Evolutionary conservation across 805 yeast genomes (phyloP).

Genomic region (Candida caryicola): DNA sequence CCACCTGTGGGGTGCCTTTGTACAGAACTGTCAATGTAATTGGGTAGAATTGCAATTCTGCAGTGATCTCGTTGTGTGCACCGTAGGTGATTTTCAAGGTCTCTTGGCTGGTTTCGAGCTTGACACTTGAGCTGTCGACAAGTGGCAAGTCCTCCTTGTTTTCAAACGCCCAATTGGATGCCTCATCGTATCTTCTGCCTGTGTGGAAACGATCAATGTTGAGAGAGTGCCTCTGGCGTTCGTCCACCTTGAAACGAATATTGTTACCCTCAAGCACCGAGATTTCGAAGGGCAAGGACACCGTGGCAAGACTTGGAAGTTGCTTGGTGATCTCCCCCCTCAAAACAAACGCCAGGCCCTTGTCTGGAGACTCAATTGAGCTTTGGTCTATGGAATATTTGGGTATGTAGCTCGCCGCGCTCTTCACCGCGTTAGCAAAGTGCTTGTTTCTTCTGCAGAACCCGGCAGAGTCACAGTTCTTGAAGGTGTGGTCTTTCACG

Average conservation of each 20-base stretch:
- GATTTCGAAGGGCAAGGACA: constrained; percentile 55
- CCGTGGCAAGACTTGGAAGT: constrained; percentile 15
- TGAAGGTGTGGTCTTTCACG: constrained; percentile 68
- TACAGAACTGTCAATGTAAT: constrained; percentile 50
- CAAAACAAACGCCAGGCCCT: constrained; percentile 26
- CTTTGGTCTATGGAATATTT: constrained; percentile 24
- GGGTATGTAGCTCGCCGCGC: constrained; percentile 10
- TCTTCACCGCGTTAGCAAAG: constrained; percentile 43
- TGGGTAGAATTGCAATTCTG: constrained; percentile 45
- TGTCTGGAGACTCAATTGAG: constrained; percentile 12
- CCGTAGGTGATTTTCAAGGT: constrained; percentile 34
- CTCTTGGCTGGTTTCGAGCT: constrained; percentile 16
- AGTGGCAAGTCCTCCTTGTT: constrained; percentile 10
- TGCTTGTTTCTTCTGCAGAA: constrained; percentile 79
- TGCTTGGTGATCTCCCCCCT: constrained; percentile 48
- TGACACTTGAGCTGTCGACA: constrained; percentile 6
- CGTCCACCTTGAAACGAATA: constrained; percentile 66
- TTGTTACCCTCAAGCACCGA: constrained; percentile 54
- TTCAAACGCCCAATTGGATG: constrained; percentile 57
- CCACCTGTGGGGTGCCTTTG: constrained; percentile 46
- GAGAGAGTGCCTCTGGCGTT: constrained; percentile 35
- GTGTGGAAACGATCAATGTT: constrained; percentile 9
- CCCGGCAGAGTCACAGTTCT: constrained; percentile 75
- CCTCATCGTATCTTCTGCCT: constrained; percentile 54
- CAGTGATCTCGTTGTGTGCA: constrained; percentile 32